Evolutionary conservation across 345 rosid genomes (phyloP), one percentile per base, ranked within the genome.

Genomic region (Eucalyptus pauciflora): DNA sequence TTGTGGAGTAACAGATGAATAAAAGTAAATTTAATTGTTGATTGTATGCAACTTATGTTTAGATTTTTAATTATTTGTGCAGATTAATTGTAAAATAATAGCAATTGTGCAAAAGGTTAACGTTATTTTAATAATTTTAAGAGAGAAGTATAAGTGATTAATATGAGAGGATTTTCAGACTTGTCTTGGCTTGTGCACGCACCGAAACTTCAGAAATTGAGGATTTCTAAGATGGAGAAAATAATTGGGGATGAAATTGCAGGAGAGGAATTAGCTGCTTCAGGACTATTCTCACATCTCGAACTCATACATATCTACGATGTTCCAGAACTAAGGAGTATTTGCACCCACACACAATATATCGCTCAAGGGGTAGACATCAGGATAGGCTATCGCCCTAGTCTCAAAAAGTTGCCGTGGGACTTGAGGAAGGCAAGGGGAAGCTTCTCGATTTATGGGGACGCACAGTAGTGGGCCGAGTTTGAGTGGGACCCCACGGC

Each of bases 351-450:
- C n/a, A 25, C 14, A 4, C 3, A 10, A 25, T 25, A 0, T 25
- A 10, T 58, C 3, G 7, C 64, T 4, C 14, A 0, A 25, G 14
- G n/a, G 64, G 64, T 1, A 10, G 0, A 2, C 3, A 22, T 58
- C 6, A 0, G 0, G 3, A 2, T 58, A 25, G 0, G 0, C 1
- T 0, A 0, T 0, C 25, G 64, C 7, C 14, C 6, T 0, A 5
- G 14, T 25, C n/a, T 58, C n/a, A 25, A 24, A 25, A 58, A 58
- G 64, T 25, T 58, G 64, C 64, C 64, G 0, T 58, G 27, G 14
- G 64, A 58, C n/a, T 25, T 3, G 13, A 25, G 29, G 14, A 58
- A 25, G 14, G n/a, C 14, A 10, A 58, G n/a, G 13, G 7, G 0
- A 58, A 58, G 64, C 64, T 25, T 58, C 64, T 25, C 25, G 13